Conservation (phyloP, 2,329 filamentous ascomycete genomes). For the Drechmeria coniospora region DNA sequence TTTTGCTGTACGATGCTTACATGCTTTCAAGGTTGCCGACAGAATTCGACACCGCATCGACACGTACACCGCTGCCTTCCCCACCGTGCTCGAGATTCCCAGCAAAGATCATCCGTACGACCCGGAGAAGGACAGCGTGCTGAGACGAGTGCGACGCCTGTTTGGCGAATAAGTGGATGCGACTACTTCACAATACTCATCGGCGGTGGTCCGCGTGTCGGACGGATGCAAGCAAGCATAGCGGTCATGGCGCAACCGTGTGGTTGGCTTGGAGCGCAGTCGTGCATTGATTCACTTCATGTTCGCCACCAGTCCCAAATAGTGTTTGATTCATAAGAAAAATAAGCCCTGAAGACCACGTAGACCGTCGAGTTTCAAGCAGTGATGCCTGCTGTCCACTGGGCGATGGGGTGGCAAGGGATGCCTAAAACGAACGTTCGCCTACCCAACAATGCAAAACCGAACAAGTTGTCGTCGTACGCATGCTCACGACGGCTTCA, state of each 20-base stretch:
- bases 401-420: no score
- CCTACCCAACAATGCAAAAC: not conserved
- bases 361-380: no score
- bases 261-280: no score
- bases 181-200: no score
- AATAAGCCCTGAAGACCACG: no score
- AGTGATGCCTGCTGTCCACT: no score
- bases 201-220: no score
- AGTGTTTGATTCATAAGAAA: no score
- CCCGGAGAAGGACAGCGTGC: constrained; percentile 93
- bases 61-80: constrained; percentile 85
- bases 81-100: constrained; percentile 89
- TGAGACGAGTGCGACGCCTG: constrained; percentile 62
- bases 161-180: constrained; percentile 54
- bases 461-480: not conserved
- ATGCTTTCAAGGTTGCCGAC: constrained; percentile 59
- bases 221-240: no score
- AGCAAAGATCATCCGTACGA: constrained; percentile 99
- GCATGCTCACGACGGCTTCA: not conserved
- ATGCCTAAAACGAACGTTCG: not conserved
- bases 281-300: no score
- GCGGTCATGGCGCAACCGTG: no score
- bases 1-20: constrained; percentile 9
- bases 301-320: no score
- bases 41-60: constrained; percentile 84